Evolutionary conservation across 2,329 filamentous ascomycete species (phyloP).

Genomic region (Cladosporium sp.): DNA sequence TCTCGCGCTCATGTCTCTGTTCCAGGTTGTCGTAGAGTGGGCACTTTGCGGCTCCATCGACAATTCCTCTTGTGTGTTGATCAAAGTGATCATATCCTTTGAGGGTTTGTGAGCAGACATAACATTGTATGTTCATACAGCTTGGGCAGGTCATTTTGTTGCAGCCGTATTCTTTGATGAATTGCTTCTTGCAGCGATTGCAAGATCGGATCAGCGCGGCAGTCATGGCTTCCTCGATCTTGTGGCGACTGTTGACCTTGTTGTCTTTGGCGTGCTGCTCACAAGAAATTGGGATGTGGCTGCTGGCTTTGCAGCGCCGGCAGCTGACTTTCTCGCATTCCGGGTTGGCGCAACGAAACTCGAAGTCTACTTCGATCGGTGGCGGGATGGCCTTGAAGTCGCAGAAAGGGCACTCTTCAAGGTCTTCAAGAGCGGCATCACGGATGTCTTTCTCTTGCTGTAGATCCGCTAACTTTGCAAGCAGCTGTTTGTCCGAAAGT

Average conservation of each 20-base stretch:
- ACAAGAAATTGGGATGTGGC: slow-evolving; percentile 69
- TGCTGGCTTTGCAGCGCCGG: slow-evolving; percentile 58
- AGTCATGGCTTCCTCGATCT: slow-evolving; percentile 81
- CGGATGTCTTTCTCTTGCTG: slow-evolving; percentile 66
- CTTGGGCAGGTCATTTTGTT: slow-evolving; percentile 75
- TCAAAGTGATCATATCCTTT: slow-evolving; percentile 68
- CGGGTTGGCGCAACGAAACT: slow-evolving; percentile 66
- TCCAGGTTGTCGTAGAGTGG: slow-evolving; percentile 62
- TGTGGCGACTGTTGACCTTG: slow-evolving; percentile 57
- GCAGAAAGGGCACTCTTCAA: slow-evolving; percentile 77
- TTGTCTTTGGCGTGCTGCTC: slow-evolving; percentile 58
- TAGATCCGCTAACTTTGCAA: slow-evolving; percentile 61
- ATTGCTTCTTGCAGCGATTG: slow-evolving; percentile 66
- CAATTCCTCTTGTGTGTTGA: slow-evolving; percentile 30
- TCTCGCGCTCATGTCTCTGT: slow-evolving; percentile 58
- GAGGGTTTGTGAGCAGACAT: slow-evolving; percentile 63
- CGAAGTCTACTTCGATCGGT: slow-evolving; percentile 61
- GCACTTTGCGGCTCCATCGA: slow-evolving; percentile 50
- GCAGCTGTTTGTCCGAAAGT: slow-evolving; percentile 55
- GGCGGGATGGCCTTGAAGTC: slow-evolving; percentile 71
- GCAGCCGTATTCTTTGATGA: slow-evolving; percentile 74
- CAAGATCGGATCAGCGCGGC: slow-evolving; percentile 71
- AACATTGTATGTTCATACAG: slow-evolving; percentile 55
- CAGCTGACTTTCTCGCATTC: slow-evolving; percentile 55
- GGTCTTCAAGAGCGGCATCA: slow-evolving; percentile 64